These are phyloP conservation scores for Gossypium arboreum DNA, from an alignment of 345 rosid species.

Conservation along the genomic window DNA sequence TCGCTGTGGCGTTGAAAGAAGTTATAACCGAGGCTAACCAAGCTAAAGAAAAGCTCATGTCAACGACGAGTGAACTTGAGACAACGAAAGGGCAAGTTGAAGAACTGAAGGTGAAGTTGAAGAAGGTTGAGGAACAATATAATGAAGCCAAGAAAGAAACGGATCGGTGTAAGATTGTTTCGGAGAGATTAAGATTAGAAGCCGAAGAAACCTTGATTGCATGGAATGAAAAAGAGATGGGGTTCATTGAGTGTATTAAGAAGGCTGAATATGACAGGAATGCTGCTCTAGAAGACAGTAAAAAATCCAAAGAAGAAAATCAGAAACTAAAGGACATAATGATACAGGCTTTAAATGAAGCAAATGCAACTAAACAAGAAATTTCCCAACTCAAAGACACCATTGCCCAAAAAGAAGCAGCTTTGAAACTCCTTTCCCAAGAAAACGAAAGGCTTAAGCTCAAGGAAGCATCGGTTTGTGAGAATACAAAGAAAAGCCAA, in stretches of 20 bases:
- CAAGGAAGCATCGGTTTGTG: slow-evolving; percentile 58
- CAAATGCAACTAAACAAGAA: slow-evolving; percentile 68
- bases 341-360: slow-evolving; percentile 80
- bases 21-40: slow-evolving; percentile 57
- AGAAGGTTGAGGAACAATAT: slow-evolving; percentile 31
- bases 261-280: slow-evolving; percentile 68
- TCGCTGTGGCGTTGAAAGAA: slow-evolving; percentile 72
- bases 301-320: slow-evolving; percentile 54
- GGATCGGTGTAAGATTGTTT: slow-evolving; percentile 46
- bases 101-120: slow-evolving; percentile 32
- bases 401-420: slow-evolving; percentile 44
- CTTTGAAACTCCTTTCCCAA: slow-evolving; percentile 41
- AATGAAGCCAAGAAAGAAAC: slow-evolving; percentile 47
- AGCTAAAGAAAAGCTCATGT: slow-evolving; percentile 49
- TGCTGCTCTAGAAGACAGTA: slow-evolving; percentile 40
- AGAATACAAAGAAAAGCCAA: slow-evolving; percentile 39
- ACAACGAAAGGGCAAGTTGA: slow-evolving; percentile 28
- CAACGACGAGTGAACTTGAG: slow-evolving; percentile 42
- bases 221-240: slow-evolving; percentile 74
- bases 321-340: slow-evolving; percentile 65
- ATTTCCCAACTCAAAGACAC: not conserved
- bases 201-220: slow-evolving; percentile 72
- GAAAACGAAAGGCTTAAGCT: slow-evolving; percentile 60
- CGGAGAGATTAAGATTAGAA: slow-evolving; percentile 62
- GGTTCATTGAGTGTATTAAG: slow-evolving; percentile 60